Evolutionary conservation across 2,329 filamentous ascomycete genomes (phyloP).

Genomic region (Simplicillium sp.): DNA sequence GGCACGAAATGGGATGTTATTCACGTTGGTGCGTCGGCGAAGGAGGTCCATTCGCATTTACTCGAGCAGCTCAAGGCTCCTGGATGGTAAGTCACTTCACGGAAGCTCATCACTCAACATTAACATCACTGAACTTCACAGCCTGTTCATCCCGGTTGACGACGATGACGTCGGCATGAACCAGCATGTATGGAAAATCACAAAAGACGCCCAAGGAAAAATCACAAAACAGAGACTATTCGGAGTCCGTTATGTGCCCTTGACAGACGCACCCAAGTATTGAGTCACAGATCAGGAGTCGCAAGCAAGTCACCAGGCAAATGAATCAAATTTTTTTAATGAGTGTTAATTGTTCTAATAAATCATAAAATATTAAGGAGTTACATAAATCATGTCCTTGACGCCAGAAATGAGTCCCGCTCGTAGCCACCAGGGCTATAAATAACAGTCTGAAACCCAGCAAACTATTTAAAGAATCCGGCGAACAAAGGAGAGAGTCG

Average conservation of each 20-base stretch:
- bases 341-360: too few species aligned
- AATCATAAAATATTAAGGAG: too few species aligned
- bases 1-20: constrained; percentile 75
- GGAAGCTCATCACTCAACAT: too few species aligned
- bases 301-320: too few species aligned
- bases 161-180: constrained; percentile 32
- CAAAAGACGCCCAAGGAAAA: constrained; percentile 58
- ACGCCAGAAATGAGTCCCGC: too few species aligned
- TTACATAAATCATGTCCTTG: too few species aligned
- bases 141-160: constrained; percentile 71
- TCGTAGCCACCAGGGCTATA: too few species aligned
- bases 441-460: too few species aligned
- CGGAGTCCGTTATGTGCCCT: constrained; percentile 67
- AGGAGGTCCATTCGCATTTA: constrained; percentile 59
- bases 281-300: constrained; percentile 2
- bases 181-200: constrained; percentile 66
- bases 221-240: constrained; percentile 54
- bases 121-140: too few species aligned
- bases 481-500: too few species aligned
- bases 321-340: too few species aligned
- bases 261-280: constrained; percentile 59
- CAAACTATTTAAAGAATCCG: too few species aligned
- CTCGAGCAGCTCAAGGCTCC: constrained; percentile 70
- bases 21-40: constrained; percentile 84
- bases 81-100: constrained; percentile 52